Evolutionary conservation across 1,139 yeast genomes (phyloP).

Genomic region (Magnusiomyces clavatus): DNA sequence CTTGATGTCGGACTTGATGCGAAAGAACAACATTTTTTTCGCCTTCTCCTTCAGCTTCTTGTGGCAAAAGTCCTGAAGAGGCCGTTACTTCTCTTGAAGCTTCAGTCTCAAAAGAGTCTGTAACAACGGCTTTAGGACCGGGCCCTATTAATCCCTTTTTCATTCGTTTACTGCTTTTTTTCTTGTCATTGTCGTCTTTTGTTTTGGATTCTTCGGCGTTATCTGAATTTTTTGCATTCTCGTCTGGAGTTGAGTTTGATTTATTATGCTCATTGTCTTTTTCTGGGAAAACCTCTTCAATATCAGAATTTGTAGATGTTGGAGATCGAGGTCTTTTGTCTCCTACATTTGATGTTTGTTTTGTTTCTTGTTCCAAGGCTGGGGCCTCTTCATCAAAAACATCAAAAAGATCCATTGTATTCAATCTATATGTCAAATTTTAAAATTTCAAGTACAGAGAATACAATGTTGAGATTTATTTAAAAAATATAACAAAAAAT

Average conservation of each 20-base stretch:
- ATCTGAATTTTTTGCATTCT: neutral
- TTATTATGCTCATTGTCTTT: neutral
- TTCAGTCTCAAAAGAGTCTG: conserved; percentile 85
- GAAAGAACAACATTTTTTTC: conserved; percentile 61
- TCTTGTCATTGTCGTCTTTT: conserved; percentile 8
- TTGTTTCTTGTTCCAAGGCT: neutral
- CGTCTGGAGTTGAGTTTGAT: neutral
- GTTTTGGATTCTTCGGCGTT: conserved; percentile 3
- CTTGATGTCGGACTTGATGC: conserved; percentile 97
- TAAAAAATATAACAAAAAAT: neutral
- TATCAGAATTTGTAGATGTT: neutral
- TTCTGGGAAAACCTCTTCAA: neutral
- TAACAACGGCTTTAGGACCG: conserved; percentile 52
- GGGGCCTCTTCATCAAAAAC: conserved; percentile 13
- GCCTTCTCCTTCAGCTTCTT: conserved; percentile 29
- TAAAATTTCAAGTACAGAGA: neutral
- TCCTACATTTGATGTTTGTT: neutral
- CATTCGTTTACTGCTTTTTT: conserved; percentile 4
- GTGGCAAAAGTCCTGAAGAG: conserved; percentile 57
- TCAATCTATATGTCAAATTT: neutral
- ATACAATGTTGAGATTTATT: neutral
- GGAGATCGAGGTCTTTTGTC: neutral
- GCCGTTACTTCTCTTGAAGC: conserved; percentile 83
- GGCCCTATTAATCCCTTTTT: no score
- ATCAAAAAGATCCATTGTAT: conserved; percentile 14